These are phyloP conservation scores for Plasmodium knowlesi DNA, from an alignment of 169 alveolate species.

Conservation along the genomic window DNA sequence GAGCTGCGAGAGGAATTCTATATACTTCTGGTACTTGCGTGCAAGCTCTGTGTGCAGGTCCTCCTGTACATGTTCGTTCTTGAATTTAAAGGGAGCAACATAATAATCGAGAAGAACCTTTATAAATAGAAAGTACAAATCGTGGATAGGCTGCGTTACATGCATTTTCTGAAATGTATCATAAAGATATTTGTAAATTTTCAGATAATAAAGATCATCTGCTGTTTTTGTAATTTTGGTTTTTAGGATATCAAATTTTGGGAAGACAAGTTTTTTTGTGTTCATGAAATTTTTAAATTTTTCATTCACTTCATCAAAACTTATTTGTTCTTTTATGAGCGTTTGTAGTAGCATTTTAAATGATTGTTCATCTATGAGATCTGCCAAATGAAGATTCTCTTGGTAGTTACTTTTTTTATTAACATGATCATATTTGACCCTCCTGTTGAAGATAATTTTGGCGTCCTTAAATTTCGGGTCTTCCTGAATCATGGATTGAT, in stretches of 20 bases:
- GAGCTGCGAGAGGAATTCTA: not conserved
- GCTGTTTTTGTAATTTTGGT: not conserved
- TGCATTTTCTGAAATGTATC: not conserved
- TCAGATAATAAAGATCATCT: not conserved
- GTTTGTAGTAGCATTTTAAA: not conserved
- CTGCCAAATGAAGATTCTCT: not conserved
- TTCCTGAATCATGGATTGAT: not conserved
- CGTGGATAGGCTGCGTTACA: conserved; percentile 21
- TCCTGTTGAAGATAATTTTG: not conserved
- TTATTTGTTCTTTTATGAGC: not conserved
- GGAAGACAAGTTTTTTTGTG: not conserved
- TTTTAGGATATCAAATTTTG: conserved; percentile 12
- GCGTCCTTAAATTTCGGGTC: not conserved
- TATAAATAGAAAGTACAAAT: not conserved
- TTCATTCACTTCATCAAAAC: not conserved
- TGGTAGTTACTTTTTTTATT: not conserved
- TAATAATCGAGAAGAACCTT: conserved; percentile 3
- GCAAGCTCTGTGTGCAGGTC: not conserved
- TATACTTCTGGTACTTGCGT: conserved; percentile 1
- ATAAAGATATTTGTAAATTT: conserved; percentile 24
- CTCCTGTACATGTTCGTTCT: conserved; percentile 1
- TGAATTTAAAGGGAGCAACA: not conserved
- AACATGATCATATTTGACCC: conserved; percentile 6
- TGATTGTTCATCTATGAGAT: conserved; percentile 20
- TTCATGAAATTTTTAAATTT: conserved; percentile 4